These are phyloP conservation scores for Paraconiothyrium sp. DNA, from an alignment of 2,329 filamentous ascomycete species.

Conservation along the genomic window DNA sequence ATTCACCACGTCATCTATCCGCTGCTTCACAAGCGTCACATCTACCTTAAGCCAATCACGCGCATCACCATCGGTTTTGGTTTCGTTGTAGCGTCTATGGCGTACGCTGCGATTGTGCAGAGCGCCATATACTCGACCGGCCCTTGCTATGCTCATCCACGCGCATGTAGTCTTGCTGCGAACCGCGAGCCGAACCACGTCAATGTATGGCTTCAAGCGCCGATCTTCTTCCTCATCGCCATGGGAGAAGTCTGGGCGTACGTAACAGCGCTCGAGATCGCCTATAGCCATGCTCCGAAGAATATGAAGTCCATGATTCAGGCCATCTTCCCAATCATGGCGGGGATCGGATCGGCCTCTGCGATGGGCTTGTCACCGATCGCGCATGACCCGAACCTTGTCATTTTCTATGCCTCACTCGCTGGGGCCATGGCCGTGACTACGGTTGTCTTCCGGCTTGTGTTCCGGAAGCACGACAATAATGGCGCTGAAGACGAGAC, in stretches of 20 bases:
- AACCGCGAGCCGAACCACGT: constrained; percentile 31
- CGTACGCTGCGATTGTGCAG: constrained; percentile 43
- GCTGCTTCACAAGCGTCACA: constrained; percentile 36
- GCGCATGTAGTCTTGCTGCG: constrained; percentile 33
- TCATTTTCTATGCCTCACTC: constrained; percentile 34
- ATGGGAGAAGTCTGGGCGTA: constrained; percentile 56
- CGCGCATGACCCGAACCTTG: constrained; percentile 41
- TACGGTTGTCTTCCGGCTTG: constrained; percentile 7
- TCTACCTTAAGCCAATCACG: constrained; percentile 40
- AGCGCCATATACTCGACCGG: constrained; percentile 41
- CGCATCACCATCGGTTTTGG: constrained; percentile 44
- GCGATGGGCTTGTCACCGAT: constrained; percentile 45
- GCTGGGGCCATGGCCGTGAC: constrained; percentile 10
- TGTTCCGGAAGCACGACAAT: constrained; percentile 11
- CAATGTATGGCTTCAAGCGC: constrained; percentile 53
- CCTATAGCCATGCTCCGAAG: constrained; percentile 55
- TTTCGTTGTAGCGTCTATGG: constrained; percentile 41
- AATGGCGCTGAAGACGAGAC: not conserved
- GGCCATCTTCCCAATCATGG: constrained; percentile 45
- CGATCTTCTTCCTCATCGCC: constrained; percentile 52
- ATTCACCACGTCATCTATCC: constrained; percentile 43
- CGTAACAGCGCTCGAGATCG: constrained; percentile 55
- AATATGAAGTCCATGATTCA: constrained; percentile 53
- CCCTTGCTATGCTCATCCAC: constrained; percentile 49
- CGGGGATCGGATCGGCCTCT: constrained; percentile 40